Evolutionary conservation across 257 asterid species (phyloP), one percentile per base, ranked within the genome.

Genomic region (Leptodermis oblonga): DNA sequence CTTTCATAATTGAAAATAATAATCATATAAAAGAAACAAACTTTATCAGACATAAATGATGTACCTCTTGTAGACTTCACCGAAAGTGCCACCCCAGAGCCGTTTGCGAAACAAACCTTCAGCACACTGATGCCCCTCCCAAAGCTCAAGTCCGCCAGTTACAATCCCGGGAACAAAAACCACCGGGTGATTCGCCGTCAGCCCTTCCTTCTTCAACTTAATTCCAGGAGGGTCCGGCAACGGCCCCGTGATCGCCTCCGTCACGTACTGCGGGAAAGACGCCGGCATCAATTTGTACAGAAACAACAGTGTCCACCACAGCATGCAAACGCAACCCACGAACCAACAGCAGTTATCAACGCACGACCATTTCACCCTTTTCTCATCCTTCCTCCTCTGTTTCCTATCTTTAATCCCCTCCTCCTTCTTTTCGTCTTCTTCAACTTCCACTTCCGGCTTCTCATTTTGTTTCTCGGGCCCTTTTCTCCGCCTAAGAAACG

Each of bases 81-180:
- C 97, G 69, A 91, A 91, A 23, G 92, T 87, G 62, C 97, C 97
- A 64, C 97, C 97, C 98, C 98, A 89, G 1, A 89, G 88, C 81
- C 96, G 85, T 81, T 86, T 88, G 39, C 97, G 79, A 62, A 92
- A 92, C 84, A 92, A 74, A 1, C 95, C 98, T 72, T 92, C 98
- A 37, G 97, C 94, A 79, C 98, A 92, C 48, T 88, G 74, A 74
- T 87, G 95, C 17, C 98, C 96, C 70, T 89, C 92, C 97, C 98
- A 89, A 74, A 92, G 65, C 84, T 92, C 98, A 30, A 92, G 90
- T 67, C 98, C 98, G 3, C 98, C 96, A 4, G 98, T 92, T 46
- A 89, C 98, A 25, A 86, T 92, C 60, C 98, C 98, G 8, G 98
- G 98, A 31, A 92, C 96, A 30, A 93, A 88, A 14, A 93, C 86